phyloP scores from a whole-genome alignment of 2,329 filamentous ascomycete species.

The Verticillium dahliae region DNA sequence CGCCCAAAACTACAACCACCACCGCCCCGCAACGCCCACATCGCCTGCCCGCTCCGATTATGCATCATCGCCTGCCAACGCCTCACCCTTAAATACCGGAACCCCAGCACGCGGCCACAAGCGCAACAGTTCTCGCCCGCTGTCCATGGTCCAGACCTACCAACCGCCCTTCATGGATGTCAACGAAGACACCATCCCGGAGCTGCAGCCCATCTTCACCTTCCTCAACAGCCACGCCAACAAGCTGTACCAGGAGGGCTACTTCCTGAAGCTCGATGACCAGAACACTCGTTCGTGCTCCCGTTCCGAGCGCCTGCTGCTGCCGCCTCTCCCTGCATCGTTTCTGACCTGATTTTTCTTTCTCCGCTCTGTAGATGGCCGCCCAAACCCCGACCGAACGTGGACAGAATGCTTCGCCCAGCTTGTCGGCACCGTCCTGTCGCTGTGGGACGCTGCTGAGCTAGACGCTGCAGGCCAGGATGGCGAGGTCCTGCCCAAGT shows the following conservation, averaged over 20 bases:
- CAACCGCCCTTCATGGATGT: constrained; percentile 83
- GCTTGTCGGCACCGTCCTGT: constrained; percentile 88
- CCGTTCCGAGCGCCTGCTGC: background rate
- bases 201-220: constrained; percentile 89
- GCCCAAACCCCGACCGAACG: constrained; percentile 75
- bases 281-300: constrained; percentile 73
- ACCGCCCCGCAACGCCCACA: constrained; percentile 28
- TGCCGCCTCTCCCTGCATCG: background rate
- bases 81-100: constrained; percentile 34
- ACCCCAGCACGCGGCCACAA: constrained; percentile 33
- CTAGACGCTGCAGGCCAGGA: constrained; percentile 81
- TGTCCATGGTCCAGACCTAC: constrained; percentile 82
- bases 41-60: constrained; percentile 25
- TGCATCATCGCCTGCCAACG: constrained; percentile 31
- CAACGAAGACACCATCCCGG: constrained; percentile 77
- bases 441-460: constrained; percentile 90
- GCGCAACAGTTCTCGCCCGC: constrained; percentile 58
- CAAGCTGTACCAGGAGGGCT: constrained; percentile 96
- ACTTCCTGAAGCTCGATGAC: constrained; percentile 94
- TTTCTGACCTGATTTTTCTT: constrained; percentile 1
- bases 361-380: constrained; percentile 57
- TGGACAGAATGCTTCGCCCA: constrained; percentile 98
- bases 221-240: constrained; percentile 93
- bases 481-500: constrained; percentile 80
- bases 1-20: constrained; percentile 27